phyloP scores from a whole-genome alignment of 208 protist genomes.

The Herpetomonas muscarum region DNA sequence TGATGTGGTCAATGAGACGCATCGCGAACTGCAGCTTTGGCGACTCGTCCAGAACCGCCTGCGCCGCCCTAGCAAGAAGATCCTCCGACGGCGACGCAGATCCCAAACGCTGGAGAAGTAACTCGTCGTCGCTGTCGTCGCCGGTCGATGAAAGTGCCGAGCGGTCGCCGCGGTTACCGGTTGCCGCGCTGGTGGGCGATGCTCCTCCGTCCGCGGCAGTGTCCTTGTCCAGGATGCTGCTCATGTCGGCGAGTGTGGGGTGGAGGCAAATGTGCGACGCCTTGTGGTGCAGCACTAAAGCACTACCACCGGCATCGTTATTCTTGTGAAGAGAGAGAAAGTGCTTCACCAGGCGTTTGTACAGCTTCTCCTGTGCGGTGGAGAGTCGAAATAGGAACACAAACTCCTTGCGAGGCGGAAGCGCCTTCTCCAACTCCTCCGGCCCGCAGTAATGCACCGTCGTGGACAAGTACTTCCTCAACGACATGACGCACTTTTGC shows the following conservation, averaged over 20 bases:
- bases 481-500: slow-evolving; percentile 65
- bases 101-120: background rate
- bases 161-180: background rate
- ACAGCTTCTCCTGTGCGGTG: slow-evolving; percentile 53
- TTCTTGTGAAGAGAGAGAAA: background rate
- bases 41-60: slow-evolving; percentile 25
- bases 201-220: background rate
- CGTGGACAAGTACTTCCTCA: slow-evolving; percentile 59
- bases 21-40: slow-evolving; percentile 69
- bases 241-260: slow-evolving; percentile 21
- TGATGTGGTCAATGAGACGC: slow-evolving; percentile 50
- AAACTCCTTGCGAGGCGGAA: slow-evolving; percentile 65
- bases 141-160: background rate
- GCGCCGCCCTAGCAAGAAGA: background rate
- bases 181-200: background rate
- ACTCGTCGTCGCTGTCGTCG: slow-evolving; percentile 17
- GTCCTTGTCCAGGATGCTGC: background rate
- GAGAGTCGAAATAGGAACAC: slow-evolving; percentile 69
- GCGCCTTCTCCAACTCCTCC: slow-evolving; percentile 57
- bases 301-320: slow-evolving; percentile 14
- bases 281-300: slow-evolving; percentile 53
- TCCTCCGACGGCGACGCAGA: too few species aligned
- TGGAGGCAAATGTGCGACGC: slow-evolving; percentile 77
- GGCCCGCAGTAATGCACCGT: slow-evolving; percentile 73
- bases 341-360: slow-evolving; percentile 46